Conservation (phyloP, 257 asterid genomes). For the Plantago ovata region DNA sequence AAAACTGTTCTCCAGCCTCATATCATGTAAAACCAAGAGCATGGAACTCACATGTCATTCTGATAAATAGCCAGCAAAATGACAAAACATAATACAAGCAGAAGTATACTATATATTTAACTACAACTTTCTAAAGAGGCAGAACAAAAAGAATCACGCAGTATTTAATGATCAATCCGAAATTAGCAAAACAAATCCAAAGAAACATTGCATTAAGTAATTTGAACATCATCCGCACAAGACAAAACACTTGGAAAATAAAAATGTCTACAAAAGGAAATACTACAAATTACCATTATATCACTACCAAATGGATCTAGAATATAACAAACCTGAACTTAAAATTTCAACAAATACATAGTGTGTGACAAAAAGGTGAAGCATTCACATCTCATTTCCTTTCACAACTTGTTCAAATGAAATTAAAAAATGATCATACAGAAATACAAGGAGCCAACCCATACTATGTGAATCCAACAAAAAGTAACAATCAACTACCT, state of each 20-base stretch:
- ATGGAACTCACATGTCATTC: too few species aligned
- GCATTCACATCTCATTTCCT: conserved; percentile 19
- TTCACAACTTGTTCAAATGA: conserved; percentile 15
- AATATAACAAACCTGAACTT: conserved; percentile 22
- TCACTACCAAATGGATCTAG: conserved; percentile 17
- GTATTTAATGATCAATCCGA: too few species aligned
- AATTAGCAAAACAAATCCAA: background rate
- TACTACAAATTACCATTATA: conserved; percentile 9
- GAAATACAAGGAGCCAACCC: conserved; percentile 6
- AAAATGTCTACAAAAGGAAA: background rate
- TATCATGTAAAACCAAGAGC: too few species aligned
- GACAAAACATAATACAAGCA: too few species aligned
- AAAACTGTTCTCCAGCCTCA: too few species aligned
- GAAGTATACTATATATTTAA: too few species aligned
- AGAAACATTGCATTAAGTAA: background rate
- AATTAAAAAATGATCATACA: conserved; percentile 20
- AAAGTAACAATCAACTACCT: too few species aligned
- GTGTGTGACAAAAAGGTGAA: conserved; percentile 19
- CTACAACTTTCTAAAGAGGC: too few species aligned
- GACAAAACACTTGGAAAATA: conserved; percentile 13
- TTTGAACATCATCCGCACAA: background rate
- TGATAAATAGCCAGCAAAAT: too few species aligned
- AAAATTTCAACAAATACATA: conserved; percentile 18
- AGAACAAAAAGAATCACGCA: too few species aligned
- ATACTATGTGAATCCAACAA: background rate